Base-by-base conservation (phyloP, 139 green algal genomes). In the Micractinium sp. region DNA sequence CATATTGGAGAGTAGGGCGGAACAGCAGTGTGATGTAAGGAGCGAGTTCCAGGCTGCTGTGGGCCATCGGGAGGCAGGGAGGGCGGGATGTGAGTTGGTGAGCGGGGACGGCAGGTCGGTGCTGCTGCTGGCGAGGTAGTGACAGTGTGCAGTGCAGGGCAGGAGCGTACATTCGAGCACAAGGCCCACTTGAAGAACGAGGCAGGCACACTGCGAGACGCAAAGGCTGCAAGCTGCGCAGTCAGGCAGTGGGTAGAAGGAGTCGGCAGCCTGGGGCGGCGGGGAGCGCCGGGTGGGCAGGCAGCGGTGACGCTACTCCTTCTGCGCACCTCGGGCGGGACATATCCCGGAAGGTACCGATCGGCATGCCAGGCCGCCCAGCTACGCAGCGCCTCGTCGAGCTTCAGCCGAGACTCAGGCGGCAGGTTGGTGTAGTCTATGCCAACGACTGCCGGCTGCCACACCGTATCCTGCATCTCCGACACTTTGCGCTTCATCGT, bases 361-460 rank as follows among this genome's bases (percentile, higher is more conserved):
- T 39, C 75, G 15, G 19, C 15, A 63, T 91, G 89, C 89, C 89
- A 91, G 22, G 74, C 27, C 1, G 82, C 73, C 89, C 89, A 91
- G 22, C 33, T 39, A 2, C 53, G 83, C 15, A 91, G 60, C n/a
- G n/a, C 41, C 22, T 39, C 38, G n/a, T 91, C 89, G 23, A 91
- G 82, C 33, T 86, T 66, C 35, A 27, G 1, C 56, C 63, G 63
- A 47, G 76, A 87, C 29, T 89, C 89, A 18, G 31, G 71, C 31
- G 71, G 71, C 71, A 77, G 71, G 31, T 77, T 77, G 0, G 0
- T 1, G 29, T 77, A 77, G 29, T 77, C 31, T 1, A 77, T n/a
- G 31, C 9, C 0, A 25, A 77, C 71, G 2, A 16, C 12, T 2
- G 71, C 71, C 0, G 71, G 71, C 71, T 39, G 71, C n/a, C n/a